These are phyloP conservation scores for Medicago lupulina DNA, from an alignment of 306 rosid genomes.

Conservation along the genomic window DNA sequence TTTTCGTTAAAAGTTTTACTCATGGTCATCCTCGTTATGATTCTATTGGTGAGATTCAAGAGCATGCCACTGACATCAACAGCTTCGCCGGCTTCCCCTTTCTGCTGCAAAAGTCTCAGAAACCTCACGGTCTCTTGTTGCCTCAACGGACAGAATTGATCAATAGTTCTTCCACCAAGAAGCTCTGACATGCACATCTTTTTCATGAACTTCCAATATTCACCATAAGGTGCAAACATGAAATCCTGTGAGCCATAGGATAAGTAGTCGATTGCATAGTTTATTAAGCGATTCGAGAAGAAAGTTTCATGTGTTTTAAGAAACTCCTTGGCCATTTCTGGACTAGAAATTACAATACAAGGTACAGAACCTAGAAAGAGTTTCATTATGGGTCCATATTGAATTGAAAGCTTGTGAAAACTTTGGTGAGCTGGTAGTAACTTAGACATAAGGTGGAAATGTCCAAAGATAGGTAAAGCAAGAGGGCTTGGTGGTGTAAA, in stretches of 20 bases:
- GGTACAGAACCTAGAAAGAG: not conserved
- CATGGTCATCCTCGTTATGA: not conserved
- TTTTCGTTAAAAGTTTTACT: not conserved
- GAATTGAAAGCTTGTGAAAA: not conserved
- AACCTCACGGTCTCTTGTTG: not conserved
- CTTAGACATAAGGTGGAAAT: not conserved
- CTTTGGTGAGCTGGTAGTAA: not conserved
- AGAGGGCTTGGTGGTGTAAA: too few species aligned
- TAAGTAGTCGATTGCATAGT: not conserved
- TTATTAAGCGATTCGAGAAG: not conserved
- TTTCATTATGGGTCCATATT: not conserved
- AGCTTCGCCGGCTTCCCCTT: not conserved
- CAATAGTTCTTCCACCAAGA: not conserved
- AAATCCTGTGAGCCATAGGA: not conserved
- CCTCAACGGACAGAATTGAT: not conserved
- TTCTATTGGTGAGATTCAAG: not conserved
- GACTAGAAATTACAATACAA: not conserved
- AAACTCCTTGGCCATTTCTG: not conserved
- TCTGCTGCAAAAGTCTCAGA: not conserved
- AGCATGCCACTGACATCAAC: not conserved
- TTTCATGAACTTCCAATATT: not conserved
- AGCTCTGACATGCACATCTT: not conserved
- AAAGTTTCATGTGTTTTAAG: not conserved
- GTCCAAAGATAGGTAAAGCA: too few species aligned
- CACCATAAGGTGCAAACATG: not conserved